Evolutionary conservation across 345 rosid genomes (phyloP).

Genomic region (Boechera stricta): DNA sequence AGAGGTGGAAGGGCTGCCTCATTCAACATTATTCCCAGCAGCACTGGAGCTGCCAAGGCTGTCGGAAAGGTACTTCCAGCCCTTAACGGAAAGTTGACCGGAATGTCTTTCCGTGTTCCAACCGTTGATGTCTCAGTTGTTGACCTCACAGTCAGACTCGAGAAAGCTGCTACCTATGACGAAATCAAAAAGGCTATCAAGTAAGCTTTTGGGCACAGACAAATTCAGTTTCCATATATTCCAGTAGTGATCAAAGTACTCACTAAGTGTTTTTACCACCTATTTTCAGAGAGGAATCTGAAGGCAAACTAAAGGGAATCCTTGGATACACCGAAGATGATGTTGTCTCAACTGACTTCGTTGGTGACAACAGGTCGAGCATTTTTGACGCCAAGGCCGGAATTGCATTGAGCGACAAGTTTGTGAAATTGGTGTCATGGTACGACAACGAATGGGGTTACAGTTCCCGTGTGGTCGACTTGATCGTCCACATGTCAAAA

Average conservation of each 20-base stretch:
- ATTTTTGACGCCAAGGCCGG: constrained; percentile 97
- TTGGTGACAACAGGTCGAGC: constrained; percentile 93
- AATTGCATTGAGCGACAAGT: constrained; percentile 70
- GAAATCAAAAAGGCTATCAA: constrained; percentile 76
- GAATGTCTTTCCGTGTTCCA: constrained; percentile 98
- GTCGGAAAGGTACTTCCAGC: constrained; percentile 86
- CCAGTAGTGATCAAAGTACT: neutral
- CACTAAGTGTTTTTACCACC: neutral
- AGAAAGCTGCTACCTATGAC: constrained; percentile 73
- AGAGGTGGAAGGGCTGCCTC: constrained; percentile 99
- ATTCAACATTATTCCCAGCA: constrained; percentile 93
- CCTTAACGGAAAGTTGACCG: constrained; percentile 83
- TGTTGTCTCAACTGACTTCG: constrained; percentile 82
- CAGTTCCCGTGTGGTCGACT: constrained; percentile 84
- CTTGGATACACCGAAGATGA: constrained; percentile 87
- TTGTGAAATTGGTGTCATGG: constrained; percentile 82
- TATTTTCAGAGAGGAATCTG: constrained; percentile 68
- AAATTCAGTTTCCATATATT: neutral
- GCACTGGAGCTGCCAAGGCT: constrained; percentile 96
- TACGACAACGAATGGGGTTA: constrained; percentile 96
- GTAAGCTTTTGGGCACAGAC: constrained; percentile 30
- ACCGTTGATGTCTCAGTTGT: constrained; percentile 92
- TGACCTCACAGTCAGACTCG: constrained; percentile 84
- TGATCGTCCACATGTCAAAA: constrained; percentile 73
- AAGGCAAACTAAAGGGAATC: constrained; percentile 83